phyloP scores from a whole-genome alignment of 768 basidiomycete species.

The Kwoniella botswanensis region DNA sequence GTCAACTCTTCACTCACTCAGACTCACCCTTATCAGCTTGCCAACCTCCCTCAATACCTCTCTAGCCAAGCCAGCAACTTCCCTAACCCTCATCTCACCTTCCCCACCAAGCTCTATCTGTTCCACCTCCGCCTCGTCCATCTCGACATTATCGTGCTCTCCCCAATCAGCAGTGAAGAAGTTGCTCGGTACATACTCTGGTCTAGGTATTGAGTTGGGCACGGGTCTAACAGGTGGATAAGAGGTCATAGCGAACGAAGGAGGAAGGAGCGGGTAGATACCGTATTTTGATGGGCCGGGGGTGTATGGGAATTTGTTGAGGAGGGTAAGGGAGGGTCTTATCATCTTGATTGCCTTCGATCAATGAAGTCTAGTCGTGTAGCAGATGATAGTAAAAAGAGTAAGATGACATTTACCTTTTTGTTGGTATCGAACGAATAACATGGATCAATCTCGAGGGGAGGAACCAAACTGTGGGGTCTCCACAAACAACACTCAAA shows the following conservation, averaged over 20 bases:
- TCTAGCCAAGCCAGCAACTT: slow-evolving; percentile 66
- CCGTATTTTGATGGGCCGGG: slow-evolving; percentile 37
- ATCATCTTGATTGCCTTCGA: background rate
- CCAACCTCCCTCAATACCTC: slow-evolving; percentile 68
- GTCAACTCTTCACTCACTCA: too few relatives aligned
- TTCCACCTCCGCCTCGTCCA: background rate
- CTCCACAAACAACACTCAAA: background rate
- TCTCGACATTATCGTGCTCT: slow-evolving; percentile 29
- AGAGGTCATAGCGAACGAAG: slow-evolving; percentile 33
- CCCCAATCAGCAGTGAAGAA: slow-evolving; percentile 50
- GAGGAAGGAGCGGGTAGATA: slow-evolving; percentile 32
- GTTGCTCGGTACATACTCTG: slow-evolving; percentile 63
- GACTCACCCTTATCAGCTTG: slow-evolving; percentile 60
- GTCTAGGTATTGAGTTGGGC: slow-evolving; percentile 65
- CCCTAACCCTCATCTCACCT: slow-evolving; percentile 65
- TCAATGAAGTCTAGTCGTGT: too few relatives aligned
- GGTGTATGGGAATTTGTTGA: background rate
- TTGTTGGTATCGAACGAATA: background rate
- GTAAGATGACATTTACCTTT: background rate
- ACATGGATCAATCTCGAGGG: background rate
- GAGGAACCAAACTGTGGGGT: slow-evolving; percentile 8
- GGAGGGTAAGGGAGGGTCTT: background rate
- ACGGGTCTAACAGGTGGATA: slow-evolving; percentile 59
- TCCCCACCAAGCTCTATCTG: slow-evolving; percentile 46
- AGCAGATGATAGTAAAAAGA: too few relatives aligned